These are phyloP conservation scores for Cystoisospora suis DNA, from an alignment of 169 alveolate species.

Conservation along the genomic window DNA sequence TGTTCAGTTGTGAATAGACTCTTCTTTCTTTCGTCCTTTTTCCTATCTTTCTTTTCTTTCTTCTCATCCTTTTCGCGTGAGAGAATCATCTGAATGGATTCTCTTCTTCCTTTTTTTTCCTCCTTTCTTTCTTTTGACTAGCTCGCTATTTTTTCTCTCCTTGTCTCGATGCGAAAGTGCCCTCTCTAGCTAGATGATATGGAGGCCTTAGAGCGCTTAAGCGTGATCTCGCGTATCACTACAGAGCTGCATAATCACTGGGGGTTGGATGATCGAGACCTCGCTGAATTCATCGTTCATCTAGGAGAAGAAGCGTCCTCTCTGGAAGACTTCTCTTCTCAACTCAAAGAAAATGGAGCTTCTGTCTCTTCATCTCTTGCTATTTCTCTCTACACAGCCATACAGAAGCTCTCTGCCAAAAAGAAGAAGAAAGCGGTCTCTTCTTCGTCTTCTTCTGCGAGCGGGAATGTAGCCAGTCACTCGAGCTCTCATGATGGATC, in stretches of 20 bases:
- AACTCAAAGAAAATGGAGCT: constrained; percentile 63
- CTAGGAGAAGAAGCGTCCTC: constrained; percentile 59
- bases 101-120: not conserved
- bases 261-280: constrained; percentile 66
- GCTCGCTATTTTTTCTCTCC: not conserved
- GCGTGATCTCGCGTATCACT: constrained; percentile 59
- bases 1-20: not conserved
- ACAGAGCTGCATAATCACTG: constrained; percentile 69
- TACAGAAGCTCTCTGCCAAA: constrained; percentile 31
- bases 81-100: not conserved
- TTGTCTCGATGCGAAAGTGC: too few species aligned
- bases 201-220: constrained; percentile 66
- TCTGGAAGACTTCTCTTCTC: constrained; percentile 50
- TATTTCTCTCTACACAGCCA: constrained; percentile 67
- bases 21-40: not conserved
- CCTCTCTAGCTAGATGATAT: constrained; percentile 34
- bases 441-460: not conserved
- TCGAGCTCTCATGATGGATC: not conserved
- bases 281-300: constrained; percentile 69
- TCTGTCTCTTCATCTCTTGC: constrained; percentile 65
- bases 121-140: not conserved
- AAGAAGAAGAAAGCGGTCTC: not conserved
- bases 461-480: not conserved
- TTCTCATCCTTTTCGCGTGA: not conserved
- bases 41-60: not conserved